Evolutionary conservation across 2,329 filamentous ascomycete genomes (phyloP).

Genomic region (Alternaria hordeiaustralica): DNA sequence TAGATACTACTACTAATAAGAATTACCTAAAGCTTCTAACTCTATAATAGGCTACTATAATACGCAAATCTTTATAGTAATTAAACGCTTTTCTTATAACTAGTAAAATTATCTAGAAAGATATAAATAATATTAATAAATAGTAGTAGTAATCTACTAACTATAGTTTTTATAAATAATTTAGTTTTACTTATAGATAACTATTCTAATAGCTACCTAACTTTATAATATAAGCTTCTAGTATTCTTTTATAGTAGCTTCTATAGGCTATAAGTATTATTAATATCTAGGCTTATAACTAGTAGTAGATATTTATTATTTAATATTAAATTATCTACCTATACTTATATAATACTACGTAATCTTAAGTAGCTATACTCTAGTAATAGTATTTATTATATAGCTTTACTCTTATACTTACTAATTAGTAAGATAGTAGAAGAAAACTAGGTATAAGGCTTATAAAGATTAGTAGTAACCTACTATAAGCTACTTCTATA

Average conservation of each 20-base stretch:
- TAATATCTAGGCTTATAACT: slow-evolving; percentile 7
- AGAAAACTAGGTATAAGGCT: slow-evolving; percentile 6
- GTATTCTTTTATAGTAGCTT: not conserved
- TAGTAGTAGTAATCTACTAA: slow-evolving; percentile 13
- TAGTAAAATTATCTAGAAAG: slow-evolving; percentile 21
- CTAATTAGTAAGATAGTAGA: slow-evolving; percentile 15
- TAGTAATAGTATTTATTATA: slow-evolving; percentile 2
- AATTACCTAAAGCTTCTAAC: slow-evolving; percentile 14
- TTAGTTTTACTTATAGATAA: not conserved
- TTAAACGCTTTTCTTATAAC: slow-evolving; percentile 2
- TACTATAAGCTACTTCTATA: not conserved
- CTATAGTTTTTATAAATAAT: slow-evolving; percentile 7
- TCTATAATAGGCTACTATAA: not conserved
- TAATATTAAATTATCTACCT: not conserved
- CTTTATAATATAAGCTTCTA: not conserved
- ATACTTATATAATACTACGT: slow-evolving; percentile 8
- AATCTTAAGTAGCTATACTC: not conserved
- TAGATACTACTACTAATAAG: slow-evolving; percentile 10
- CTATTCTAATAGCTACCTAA: slow-evolving; percentile 6
- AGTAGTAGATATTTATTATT: slow-evolving; percentile 12
- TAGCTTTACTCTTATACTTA: slow-evolving; percentile 2
- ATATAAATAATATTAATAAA: slow-evolving; percentile 21
- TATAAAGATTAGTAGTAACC: not conserved
- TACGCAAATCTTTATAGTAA: slow-evolving; percentile 8
- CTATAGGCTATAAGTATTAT: slow-evolving; percentile 4